Evolutionary conservation across 140 eudicot species (phyloP).

Genomic region (Cichorium intybus): DNA sequence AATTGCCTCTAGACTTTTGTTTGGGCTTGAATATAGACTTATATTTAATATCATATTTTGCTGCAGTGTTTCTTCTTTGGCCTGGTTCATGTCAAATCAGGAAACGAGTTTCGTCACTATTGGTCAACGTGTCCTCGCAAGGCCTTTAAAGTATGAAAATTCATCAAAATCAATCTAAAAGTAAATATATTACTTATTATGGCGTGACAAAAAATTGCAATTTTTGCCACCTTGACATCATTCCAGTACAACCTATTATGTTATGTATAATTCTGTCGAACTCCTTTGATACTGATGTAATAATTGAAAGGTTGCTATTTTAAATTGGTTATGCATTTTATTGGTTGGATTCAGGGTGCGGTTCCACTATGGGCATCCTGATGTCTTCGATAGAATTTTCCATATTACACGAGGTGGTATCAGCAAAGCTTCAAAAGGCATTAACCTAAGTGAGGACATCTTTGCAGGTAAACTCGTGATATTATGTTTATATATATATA

Average conservation of each 20-base stretch:
- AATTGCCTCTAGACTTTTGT: constrained; percentile 11
- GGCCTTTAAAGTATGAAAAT: constrained; percentile 84
- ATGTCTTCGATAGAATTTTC: constrained; percentile 89
- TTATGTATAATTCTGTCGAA: not conserved
- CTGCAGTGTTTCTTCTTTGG: constrained; percentile 98
- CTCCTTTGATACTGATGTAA: constrained; percentile 6
- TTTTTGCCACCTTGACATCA: too few species aligned
- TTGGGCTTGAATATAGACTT: constrained; percentile 14
- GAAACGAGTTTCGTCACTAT: constrained; percentile 99
- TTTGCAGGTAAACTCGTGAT: constrained; percentile 70
- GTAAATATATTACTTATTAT: constrained; percentile 13
- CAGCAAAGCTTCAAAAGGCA: constrained; percentile 95
- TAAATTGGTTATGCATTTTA: constrained; percentile 21
- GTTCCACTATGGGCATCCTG: constrained; percentile 99
- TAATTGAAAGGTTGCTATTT: constrained; percentile 6
- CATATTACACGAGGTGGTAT: constrained; percentile 99
- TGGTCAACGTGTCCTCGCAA: constrained; percentile 99
- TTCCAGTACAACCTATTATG: constrained; percentile 14
- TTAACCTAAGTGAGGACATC: constrained; percentile 94
- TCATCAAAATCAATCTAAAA: constrained; percentile 12
- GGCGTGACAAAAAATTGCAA: not conserved
- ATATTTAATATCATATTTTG: constrained; percentile 22
- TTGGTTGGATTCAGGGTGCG: constrained; percentile 68
- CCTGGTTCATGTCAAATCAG: constrained; percentile 99
- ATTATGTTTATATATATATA: not conserved